Base-by-base conservation (phyloP, 2,329 filamentous ascomycete genomes). In the Botryosphaeria dothidea region DNA sequence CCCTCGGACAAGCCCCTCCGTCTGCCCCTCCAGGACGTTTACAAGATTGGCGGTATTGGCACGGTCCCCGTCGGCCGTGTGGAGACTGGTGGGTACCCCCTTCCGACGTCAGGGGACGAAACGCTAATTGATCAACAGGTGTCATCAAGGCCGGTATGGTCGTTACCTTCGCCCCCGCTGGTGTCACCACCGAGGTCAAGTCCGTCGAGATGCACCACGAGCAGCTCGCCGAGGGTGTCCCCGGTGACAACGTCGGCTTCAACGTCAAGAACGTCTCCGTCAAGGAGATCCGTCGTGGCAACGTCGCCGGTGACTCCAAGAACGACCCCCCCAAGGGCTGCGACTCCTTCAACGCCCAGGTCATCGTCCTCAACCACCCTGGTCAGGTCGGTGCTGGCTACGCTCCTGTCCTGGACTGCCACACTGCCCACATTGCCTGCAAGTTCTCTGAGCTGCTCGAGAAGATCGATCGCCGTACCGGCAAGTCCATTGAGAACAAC, bases 261-360 rank as follows among this genome's bases (percentile, higher is more conserved):
- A 99, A 99, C 92, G 94, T 99, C 86, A 99, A 99, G 93, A 99
- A 99, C 95, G 95, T 99, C 79, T 98, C 95, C 84, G 95, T 99
- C 86, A 99, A 99, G 93, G 95, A 99, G 84, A 97, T 99, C 81
- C 95, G 95, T 85, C 95, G 95, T 96, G 95, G 95, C 81, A 98
- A 99, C 90, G 95, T 99, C 77, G 92, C 92, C 79, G 92, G 93
- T 92, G 95, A 99, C 92, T 94, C 92, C 89, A 99, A 99, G 93
- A 96, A 96, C 88, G 95, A 99, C 87, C 95, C 95, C 77, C 92
- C 95, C 72, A 81, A 85, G 81, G 95, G 87, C 79, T 89, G 88
- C 79, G 93, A 94, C 78, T 93, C 91, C 79, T 99, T 99, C 93
- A 96, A 92, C 84, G 95, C 95, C 81, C 95, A 99, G 91, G 95